Evolutionary conservation across 352 stramenopile genomes (phyloP).

Genomic region (Detonula confervacea): DNA sequence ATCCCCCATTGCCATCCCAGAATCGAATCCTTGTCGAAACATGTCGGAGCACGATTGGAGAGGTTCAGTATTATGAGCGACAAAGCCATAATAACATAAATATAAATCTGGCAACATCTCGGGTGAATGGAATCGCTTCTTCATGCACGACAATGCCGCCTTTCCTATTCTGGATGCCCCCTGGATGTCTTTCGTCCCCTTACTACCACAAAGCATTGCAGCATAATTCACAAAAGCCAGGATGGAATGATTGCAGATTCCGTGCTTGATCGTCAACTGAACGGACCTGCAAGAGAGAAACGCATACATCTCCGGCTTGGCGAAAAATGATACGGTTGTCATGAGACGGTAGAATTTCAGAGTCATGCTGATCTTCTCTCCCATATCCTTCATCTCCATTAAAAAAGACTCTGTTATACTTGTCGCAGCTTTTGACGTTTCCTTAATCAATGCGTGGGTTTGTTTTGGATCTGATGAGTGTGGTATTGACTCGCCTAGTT

Average conservation of each 20-base stretch:
- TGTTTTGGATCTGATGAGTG: background rate
- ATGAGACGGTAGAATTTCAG: slow-evolving; percentile 41
- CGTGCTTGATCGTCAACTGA: slow-evolving; percentile 28
- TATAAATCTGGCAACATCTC: slow-evolving; percentile 35
- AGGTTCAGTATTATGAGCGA: slow-evolving; percentile 25
- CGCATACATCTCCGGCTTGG: slow-evolving; percentile 7
- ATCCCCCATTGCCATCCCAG: slow-evolving; percentile 8
- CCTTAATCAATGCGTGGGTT: slow-evolving; percentile 15
- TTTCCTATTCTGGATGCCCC: slow-evolving; percentile 24
- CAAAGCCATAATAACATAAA: slow-evolving; percentile 30
- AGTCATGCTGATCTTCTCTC: background rate
- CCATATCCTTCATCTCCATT: slow-evolving; percentile 25
- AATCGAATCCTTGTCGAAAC: slow-evolving; percentile 24
- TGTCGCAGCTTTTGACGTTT: slow-evolving; percentile 14
- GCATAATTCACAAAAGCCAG: slow-evolving; percentile 26
- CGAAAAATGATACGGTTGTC: slow-evolving; percentile 5
- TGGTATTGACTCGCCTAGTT: slow-evolving; percentile 13
- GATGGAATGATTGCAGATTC: slow-evolving; percentile 37
- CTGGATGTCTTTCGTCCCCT: slow-evolving; percentile 21
- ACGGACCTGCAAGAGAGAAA: slow-evolving; percentile 31
- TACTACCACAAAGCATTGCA: slow-evolving; percentile 17
- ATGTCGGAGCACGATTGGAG: slow-evolving; percentile 30
- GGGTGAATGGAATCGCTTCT: slow-evolving; percentile 27
- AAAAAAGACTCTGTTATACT: slow-evolving; percentile 27
- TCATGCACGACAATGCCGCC: slow-evolving; percentile 24